These are phyloP conservation scores for Daucus carota DNA, from an alignment of 129 eudicot species.

Conservation along the genomic window DH1_v3.0 NC_030385.2:43484001-43484500, in stretches of 20 bases:
- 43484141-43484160: neutral
- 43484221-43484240: neutral
- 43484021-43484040: neutral
- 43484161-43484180: neutral
- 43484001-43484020: neutral
- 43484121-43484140: neutral
- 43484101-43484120: no score
- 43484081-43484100: neutral
- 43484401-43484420: constrained; percentile 82
- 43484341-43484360: constrained; percentile 59
- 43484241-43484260: neutral
- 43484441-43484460: constrained; percentile 51
- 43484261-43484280: no score
- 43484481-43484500: constrained; percentile 85
- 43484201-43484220: neutral
- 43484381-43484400: constrained; percentile 61
- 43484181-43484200: neutral
- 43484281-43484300: neutral
- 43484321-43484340: constrained; percentile 43
- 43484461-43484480: constrained; percentile 65
- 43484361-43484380: constrained; percentile 53
- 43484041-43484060: neutral
- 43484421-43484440: constrained; percentile 72
- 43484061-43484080: neutral
- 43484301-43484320: neutral